These are phyloP conservation scores for Ustilago loliicola DNA, from an alignment of 1,284 basidiomycete species.

Conservation along the genomic window DNA sequence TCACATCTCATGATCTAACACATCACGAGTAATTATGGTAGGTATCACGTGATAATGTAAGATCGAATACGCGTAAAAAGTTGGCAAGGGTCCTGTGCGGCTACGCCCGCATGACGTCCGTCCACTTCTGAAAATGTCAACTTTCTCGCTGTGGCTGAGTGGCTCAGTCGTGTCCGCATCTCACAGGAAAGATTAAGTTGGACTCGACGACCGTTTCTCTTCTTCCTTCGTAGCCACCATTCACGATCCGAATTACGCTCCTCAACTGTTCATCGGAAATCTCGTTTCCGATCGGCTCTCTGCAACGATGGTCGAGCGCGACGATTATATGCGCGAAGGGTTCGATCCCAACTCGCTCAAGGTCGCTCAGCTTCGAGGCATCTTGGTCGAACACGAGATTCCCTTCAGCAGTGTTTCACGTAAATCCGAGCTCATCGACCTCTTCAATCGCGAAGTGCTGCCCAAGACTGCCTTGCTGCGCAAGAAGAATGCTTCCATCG, in stretches of 20 bases:
- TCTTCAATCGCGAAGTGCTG: constrained; percentile 77
- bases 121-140: constrained; percentile 16
- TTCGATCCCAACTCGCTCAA: constrained; percentile 86
- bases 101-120: not conserved
- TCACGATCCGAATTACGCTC: not conserved
- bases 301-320: constrained; percentile 41
- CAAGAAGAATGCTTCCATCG: constrained; percentile 76
- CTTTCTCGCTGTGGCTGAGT: constrained; percentile 19
- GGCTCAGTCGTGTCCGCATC: constrained; percentile 11
- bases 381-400: constrained; percentile 86
- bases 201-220: not conserved
- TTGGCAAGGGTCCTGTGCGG: not conserved
- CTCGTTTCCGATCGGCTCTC: too few relatives aligned
- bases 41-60: constrained; percentile 19
- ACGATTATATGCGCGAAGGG: constrained; percentile 81
- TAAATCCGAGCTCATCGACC: constrained; percentile 84
- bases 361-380: constrained; percentile 82
- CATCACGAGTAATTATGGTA: too few relatives aligned
- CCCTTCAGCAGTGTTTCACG: constrained; percentile 82
- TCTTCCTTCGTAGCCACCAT: constrained; percentile 23
- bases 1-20: constrained; percentile 5
- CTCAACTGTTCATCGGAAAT: not conserved
- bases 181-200: not conserved
- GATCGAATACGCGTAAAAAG: constrained; percentile 22
- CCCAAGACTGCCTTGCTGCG: constrained; percentile 41